Conservation (phyloP, 1,284 basidiomycete genomes). For the Papiliotrema flavescens region DNA sequence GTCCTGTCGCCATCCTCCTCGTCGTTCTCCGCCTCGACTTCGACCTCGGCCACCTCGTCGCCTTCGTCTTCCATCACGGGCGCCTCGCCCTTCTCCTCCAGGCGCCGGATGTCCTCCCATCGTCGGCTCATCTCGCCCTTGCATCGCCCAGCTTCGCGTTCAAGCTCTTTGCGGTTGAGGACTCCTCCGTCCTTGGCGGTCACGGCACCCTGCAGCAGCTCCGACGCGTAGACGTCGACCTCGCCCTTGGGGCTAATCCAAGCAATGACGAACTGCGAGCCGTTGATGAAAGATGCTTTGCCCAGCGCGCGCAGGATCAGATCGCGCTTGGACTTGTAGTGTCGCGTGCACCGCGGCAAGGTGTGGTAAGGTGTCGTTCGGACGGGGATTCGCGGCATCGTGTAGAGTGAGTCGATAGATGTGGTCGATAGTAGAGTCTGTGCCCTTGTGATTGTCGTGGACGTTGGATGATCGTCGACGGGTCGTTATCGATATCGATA, state of each 20-base stretch:
- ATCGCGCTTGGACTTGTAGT: slow-evolving; percentile 56
- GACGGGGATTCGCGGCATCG: slow-evolving; percentile 55
- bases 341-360: slow-evolving; percentile 53
- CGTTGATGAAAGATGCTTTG: slow-evolving; percentile 53
- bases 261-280: slow-evolving; percentile 55
- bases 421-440: too few species aligned
- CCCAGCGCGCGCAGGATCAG: slow-evolving; percentile 54
- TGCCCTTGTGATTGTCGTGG: too few species aligned
- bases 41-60: slow-evolving; percentile 23
- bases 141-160: slow-evolving; percentile 35
- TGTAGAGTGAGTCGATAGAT: too few species aligned
- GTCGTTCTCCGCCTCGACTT: slow-evolving; percentile 10
- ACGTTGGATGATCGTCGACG: too few species aligned
- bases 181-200: slow-evolving; percentile 37
- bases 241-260: slow-evolving; percentile 54
- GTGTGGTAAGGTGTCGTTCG: slow-evolving; percentile 54
- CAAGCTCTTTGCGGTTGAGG: slow-evolving; percentile 37
- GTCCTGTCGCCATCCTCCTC: slow-evolving; percentile 30
- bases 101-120: slow-evolving; percentile 31
- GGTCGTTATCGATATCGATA: too few species aligned
- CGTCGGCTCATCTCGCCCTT: slow-evolving; percentile 31
- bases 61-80: slow-evolving; percentile 28
- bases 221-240: slow-evolving; percentile 55
- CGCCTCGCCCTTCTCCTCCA: slow-evolving; percentile 29
- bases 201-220: slow-evolving; percentile 37